Percentiles rank a stretch among this genome's conserved stretches.
phyloP scores from a whole-genome alignment of 768 basidiomycete genomes.

The Rhodotorula diobovata region DNA sequence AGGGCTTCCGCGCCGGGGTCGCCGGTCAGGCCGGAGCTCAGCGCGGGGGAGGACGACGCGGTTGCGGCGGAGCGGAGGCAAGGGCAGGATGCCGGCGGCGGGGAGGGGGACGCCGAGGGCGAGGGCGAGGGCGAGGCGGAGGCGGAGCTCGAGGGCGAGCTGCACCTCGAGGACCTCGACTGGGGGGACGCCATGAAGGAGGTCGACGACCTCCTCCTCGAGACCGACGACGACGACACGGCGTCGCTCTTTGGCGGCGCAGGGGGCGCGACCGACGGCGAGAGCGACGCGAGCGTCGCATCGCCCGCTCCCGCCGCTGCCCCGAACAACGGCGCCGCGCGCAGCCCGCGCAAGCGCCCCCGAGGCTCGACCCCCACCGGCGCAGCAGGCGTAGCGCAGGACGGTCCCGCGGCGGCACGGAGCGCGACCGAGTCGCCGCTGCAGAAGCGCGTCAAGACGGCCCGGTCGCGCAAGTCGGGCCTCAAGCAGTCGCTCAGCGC shows the following conservation, averaged over 20 bases:
- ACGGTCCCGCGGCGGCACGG: neutral
- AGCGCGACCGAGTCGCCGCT: conserved; percentile 26
- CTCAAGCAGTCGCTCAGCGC: conserved; percentile 34
- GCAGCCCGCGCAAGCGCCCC: neutral
- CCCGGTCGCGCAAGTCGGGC: conserved; percentile 10
- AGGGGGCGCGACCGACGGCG: conserved; percentile 12
- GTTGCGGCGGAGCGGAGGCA: no score
- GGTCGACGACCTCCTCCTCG: conserved; percentile 71
- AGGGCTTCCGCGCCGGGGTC: neutral
- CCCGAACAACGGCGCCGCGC: neutral
- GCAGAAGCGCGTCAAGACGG: conserved; percentile 37
- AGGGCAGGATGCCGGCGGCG: neutral
- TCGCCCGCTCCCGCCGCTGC: neutral
- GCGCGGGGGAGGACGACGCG: conserved; percentile 30
- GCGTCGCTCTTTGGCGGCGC: conserved; percentile 8
- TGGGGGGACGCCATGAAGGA: conserved; percentile 82
- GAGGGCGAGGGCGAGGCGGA: conserved; percentile 59
- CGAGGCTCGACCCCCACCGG: neutral
- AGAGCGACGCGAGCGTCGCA: conserved; percentile 8
- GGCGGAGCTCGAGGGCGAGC: conserved; percentile 47
- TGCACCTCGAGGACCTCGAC: conserved; percentile 58
- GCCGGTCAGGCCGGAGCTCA: conserved; percentile 16
- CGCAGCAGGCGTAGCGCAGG: neutral
- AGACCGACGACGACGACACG: conserved; percentile 40
- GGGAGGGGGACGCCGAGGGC: conserved; percentile 50